Base-by-base conservation (phyloP, 805 yeast species). In the Barnettozyma pratensis region DNA sequence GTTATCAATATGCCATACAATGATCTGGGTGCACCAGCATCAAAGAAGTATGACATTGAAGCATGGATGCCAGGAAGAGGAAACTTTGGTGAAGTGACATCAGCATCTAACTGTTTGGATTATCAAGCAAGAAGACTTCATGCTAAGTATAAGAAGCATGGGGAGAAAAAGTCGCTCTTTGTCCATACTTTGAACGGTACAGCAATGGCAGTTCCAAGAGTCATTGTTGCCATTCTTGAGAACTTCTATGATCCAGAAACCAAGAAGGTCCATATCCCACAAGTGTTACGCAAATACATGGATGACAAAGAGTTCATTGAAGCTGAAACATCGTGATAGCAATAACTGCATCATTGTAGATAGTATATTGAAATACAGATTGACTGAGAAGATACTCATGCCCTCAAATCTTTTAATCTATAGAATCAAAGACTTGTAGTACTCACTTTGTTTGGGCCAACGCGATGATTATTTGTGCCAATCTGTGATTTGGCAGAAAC, bases 21-120 rank as follows among this genome's bases (percentile, higher is more conserved):
- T 53, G 99, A 94, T 63, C 69, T 94, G 45, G 99, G 99, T 0
- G 84, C 96, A 0, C 96, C 99, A 1, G 98, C 98, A 0, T 80
- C 75, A 66, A 83, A 86, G 60, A 94, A 94, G 64, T 88, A 82
- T 62, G 99, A 94, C 58, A 87, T 91, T 49, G 99, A 94, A 67
- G 96, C 91, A 0, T 88, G 96, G 90, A 92, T 94, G 98, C 98
- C 98, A 0, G 97, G 98, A 3, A 78, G 97, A 58, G 91, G 88
- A 1, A 64, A 70, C 2, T 92, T 96, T 88, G 99, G 99, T 4
- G 99, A 94, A 63, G 74, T 94, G 32, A 82, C 96, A 1, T 87
- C 96, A 30, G 76, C 95, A 1, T 90, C 97, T 2, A 92, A 91
- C 62, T 94, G 99, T 65, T 79, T 89, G 4, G 97, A 91, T 56